Conservation (phyloP, 805 yeast species). For the Clavispora santaluciae region DNA sequence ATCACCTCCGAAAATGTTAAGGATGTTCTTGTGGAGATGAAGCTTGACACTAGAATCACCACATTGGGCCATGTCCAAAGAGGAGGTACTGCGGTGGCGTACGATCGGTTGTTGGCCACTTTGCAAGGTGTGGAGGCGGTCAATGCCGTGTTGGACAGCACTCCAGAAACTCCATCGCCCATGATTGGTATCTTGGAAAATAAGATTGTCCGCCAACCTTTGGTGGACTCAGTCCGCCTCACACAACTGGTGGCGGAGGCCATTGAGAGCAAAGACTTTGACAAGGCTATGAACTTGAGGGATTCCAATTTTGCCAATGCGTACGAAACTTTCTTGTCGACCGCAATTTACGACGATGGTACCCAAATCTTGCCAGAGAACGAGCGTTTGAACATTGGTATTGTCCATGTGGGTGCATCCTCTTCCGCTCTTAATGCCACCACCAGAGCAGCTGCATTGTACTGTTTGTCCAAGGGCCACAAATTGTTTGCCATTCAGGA, state of each 20-base stretch:
- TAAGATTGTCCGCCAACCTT: constrained; percentile 76
- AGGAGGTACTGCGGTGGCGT: constrained; percentile 98
- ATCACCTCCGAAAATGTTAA: constrained; percentile 78
- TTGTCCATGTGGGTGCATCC: constrained; percentile 76
- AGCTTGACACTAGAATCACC: constrained; percentile 91
- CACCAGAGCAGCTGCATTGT: constrained; percentile 68
- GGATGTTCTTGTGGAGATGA: constrained; percentile 75
- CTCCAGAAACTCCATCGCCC: constrained; percentile 91
- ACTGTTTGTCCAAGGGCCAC: constrained; percentile 74
- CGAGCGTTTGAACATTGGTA: constrained; percentile 58
- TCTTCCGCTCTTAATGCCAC: constrained; percentile 77
- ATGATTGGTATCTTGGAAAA: constrained; percentile 88
- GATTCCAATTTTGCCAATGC: constrained; percentile 81
- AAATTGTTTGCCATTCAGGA: constrained; percentile 65
- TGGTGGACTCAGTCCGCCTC: constrained; percentile 83
- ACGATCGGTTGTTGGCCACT: constrained; percentile 86
- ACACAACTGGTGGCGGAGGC: constrained; percentile 91
- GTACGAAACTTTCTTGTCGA: constrained; percentile 45
- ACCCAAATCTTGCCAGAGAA: constrained; percentile 46
- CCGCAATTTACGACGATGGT: constrained; percentile 60
- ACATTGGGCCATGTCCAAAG: constrained; percentile 97
- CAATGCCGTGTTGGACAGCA: constrained; percentile 79
- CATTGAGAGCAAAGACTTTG: constrained; percentile 72
- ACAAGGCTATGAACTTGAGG: constrained; percentile 79
- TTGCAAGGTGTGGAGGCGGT: constrained; percentile 98